Evolutionary conservation across 192 early-diverging fungal genomes (phyloP).

Genomic region (Dissophora globulifera): DNA sequence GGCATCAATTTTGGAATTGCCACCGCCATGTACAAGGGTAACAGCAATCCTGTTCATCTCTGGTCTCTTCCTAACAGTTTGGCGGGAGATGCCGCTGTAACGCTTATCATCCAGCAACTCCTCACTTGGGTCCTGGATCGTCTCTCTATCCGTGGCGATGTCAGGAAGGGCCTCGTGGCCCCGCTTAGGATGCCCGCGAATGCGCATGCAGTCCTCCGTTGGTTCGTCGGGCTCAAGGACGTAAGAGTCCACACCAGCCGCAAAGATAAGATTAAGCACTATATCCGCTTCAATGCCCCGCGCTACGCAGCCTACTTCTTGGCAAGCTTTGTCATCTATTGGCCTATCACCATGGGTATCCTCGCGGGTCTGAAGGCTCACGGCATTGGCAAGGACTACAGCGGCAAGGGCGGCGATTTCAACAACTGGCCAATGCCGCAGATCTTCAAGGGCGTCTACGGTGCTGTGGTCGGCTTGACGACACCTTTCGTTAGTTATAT

Average conservation of each 20-base stretch:
- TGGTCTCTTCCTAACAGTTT: conserved; percentile 33
- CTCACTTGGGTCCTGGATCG: conserved; percentile 35
- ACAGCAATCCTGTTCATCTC: conserved; percentile 6
- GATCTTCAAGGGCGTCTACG: conserved; percentile 34
- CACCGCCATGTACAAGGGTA: conserved; percentile 40
- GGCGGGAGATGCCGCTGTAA: conserved; percentile 32
- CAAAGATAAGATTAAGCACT: neutral
- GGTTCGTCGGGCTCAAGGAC: conserved; percentile 36
- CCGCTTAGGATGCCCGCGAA: conserved; percentile 27
- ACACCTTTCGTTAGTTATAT: conserved; percentile 30
- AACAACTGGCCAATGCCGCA: conserved; percentile 36
- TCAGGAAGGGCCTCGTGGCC: conserved; percentile 22
- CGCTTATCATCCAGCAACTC: conserved; percentile 28
- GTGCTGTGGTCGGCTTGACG: conserved; percentile 10
- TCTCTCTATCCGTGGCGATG: conserved; percentile 11
- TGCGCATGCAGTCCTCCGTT: conserved; percentile 10
- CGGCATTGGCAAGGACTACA: conserved; percentile 6
- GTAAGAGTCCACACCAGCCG: conserved; percentile 1
- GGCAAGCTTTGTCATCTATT: conserved; percentile 12
- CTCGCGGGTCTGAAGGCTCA: conserved; percentile 22
- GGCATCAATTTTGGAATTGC: conserved; percentile 48
- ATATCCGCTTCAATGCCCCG: conserved; percentile 6
- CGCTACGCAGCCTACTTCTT: conserved; percentile 10
- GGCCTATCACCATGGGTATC: conserved; percentile 32
- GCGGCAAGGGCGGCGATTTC: conserved; percentile 17